Evolutionary conservation across 768 basidiomycete genomes (phyloP), one percentile per base, ranked within the genome.

Genomic region (Asterophora lycoperdoides): DNA sequence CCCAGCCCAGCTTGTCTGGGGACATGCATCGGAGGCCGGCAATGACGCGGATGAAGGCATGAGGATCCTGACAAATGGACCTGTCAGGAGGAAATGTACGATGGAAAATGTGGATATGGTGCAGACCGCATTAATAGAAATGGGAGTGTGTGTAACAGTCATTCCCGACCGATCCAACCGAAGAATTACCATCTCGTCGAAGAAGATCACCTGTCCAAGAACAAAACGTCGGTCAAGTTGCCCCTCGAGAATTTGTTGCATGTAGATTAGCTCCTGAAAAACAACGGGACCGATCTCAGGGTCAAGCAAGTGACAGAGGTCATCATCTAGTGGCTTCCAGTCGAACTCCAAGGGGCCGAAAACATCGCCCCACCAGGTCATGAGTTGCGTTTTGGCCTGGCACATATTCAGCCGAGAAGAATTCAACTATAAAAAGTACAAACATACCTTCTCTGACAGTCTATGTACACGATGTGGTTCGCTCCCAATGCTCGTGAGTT

Each of bases 161-260:
- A 56, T 28, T 11, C 55, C 55, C 8, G 53, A 37, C 4, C 55
- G 48, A 34, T 56, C 55, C 4, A 20, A 42, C 17, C 42, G 36
- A 8, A 48, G 44, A 13, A 56, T 5, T 0, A 40, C 43, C 13
- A 56, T 48, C 26, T 54, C 26, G n/a, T 46, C 38, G 10, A 26
- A 36, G 30, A 48, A 41, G 5, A 53, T 38, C 7, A 53, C 36
- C 1, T 53, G 15, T 2, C 41, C 47, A 8, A 56, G 14, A 15
- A 43, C 47, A 20, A 54, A 53, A 2, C 44, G 41, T 8, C 52
- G 42, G 39, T 55, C 54, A n/a, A 48, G 39, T 29, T 52, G 54
- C 41, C 53, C 51, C 4, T 34, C 26, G 26, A 56, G 40, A 23
- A 54, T 28, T 18, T 47, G 52, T 9, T 37, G 52, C 48, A 54